Percentiles rank a stretch among this genome's conserved stretches.
phyloP scores from a whole-genome alignment of 2,329 filamentous ascomycete genomes.

The Periglandula ipomoeae region DNA sequence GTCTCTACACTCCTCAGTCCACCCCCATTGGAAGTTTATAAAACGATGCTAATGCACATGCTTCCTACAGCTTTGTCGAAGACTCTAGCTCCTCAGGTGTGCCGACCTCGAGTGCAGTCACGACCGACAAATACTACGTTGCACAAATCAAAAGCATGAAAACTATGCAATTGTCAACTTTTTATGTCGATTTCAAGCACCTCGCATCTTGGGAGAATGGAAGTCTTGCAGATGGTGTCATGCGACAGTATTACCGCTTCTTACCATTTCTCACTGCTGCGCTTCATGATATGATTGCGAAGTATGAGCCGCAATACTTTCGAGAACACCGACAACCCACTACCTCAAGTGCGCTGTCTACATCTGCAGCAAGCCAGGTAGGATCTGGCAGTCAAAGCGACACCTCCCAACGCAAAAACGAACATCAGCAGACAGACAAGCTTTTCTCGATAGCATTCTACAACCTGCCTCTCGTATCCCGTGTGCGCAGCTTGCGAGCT shows the following conservation, averaged over 20 bases:
- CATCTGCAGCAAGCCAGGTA: constrained; percentile 54
- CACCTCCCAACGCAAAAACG: constrained; percentile 65
- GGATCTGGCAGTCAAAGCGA: constrained; percentile 56
- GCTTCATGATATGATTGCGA: constrained; percentile 86
- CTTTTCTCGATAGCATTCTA: constrained; percentile 90
- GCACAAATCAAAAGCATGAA: constrained; percentile 74
- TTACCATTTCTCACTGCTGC: constrained; percentile 83
- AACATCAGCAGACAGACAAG: constrained; percentile 96
- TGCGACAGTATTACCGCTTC: constrained; percentile 89
- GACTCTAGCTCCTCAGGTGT: constrained; percentile 54
- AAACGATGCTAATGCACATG: not conserved
- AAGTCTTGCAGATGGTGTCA: constrained; percentile 75
- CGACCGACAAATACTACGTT: constrained; percentile 76
- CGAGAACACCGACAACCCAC: constrained; percentile 81
- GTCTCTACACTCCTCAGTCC: not conserved
- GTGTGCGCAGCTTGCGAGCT: constrained; percentile 78
- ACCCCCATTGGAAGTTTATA: not conserved
- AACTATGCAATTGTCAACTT: constrained; percentile 66
- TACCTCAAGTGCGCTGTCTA: constrained; percentile 61
- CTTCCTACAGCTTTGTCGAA: constrained; percentile 50
- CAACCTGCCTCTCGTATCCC: constrained; percentile 79
- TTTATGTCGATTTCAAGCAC: constrained; percentile 84
- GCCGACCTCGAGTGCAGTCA: constrained; percentile 59
- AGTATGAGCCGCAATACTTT: constrained; percentile 92
- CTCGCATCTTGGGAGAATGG: constrained; percentile 68